Evolutionary conservation across 331 rosid genomes (phyloP), one percentile per base, ranked within the genome.

Genomic region (Quercus tomentella): DNA sequence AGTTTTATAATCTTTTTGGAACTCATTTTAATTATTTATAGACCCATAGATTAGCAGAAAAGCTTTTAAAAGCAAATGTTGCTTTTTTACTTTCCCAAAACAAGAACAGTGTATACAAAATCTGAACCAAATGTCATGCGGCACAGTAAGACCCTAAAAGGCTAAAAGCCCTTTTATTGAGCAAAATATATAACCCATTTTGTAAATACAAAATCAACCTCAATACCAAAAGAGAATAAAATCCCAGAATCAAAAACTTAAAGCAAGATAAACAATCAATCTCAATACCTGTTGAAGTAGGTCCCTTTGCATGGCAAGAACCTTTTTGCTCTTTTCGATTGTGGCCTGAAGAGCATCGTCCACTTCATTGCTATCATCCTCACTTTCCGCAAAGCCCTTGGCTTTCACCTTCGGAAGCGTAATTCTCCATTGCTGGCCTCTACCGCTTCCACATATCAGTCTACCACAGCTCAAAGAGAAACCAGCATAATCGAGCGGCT

Each of bases 241-340:
- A 65, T 2, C 43, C 33, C 70, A 30, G 70, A 31, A 65, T 65
- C 17, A 6, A 28, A 67, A 67, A 20, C 52, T 18, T 67, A 20
- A 49, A 9, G 72, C 72, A 35, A 33, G 52, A 65, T 67, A 35
- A 10, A 18, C 4, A 35, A 8, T 41, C 45, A 41, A 41, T 41
- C 45, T 41, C 15, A 75, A 68, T 79, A 94, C 99, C 98, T 91
- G 96, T 74, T 89, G 90, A 81, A 95, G 92, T 63, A 95, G 88
- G 43, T 89, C 84, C 79, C 82, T 88, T 69, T 95, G 99, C 87
- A 84, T 26, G 77, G 93, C 94, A 74, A 95, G 94, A 79, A 89
- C 92, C 89, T 90, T 91, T 87, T 89, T 89, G 82, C 93, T 88
- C 88, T 93, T 95, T 60, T 90, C 93, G 85, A 93, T 95, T 76